Percentiles rank a stretch among this genome's conserved stretches.
Evolutionary conservation across 306 rosid species (phyloP).

Genomic region (Amphicarpaea edgeworthii): DNA sequence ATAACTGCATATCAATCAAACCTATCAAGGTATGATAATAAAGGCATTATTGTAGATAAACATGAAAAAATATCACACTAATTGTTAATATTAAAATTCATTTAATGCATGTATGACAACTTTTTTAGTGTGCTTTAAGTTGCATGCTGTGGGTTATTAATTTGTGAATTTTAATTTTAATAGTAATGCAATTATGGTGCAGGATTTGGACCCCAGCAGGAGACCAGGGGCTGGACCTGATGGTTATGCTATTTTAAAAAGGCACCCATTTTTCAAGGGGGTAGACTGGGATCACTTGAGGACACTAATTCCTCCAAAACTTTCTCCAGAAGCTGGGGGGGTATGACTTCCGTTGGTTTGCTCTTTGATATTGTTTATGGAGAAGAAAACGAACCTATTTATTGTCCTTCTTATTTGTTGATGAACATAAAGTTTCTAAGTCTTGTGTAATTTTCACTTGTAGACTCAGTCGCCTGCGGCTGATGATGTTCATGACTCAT

Average conservation of each 20-base stretch:
- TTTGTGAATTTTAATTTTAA: slow-evolving; percentile 31
- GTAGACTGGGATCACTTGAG: slow-evolving; percentile 81
- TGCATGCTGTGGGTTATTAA: slow-evolving; percentile 36
- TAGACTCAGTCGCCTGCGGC: slow-evolving; percentile 63
- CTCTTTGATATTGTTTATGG: slow-evolving; percentile 30
- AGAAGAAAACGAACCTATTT: slow-evolving; percentile 34
- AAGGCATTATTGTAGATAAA: slow-evolving; percentile 5
- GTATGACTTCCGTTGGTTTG: slow-evolving; percentile 51
- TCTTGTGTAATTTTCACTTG: slow-evolving; percentile 20
- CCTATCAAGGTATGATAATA: slow-evolving; percentile 3
- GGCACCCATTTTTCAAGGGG: slow-evolving; percentile 87
- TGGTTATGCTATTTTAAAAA: slow-evolving; percentile 79
- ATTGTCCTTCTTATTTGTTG: slow-evolving; percentile 29
- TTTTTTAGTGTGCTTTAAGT: slow-evolving; percentile 28
- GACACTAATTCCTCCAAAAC: slow-evolving; percentile 75
- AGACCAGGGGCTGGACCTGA: slow-evolving; percentile 95
- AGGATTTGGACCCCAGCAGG: slow-evolving; percentile 90
- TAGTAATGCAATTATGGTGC: slow-evolving; percentile 41
- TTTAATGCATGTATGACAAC: slow-evolving; percentile 15
- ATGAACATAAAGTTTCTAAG: slow-evolving; percentile 23
- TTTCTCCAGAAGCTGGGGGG: slow-evolving; percentile 75
- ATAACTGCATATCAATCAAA: background rate
- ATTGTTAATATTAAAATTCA: background rate
- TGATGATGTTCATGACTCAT: slow-evolving; percentile 63
- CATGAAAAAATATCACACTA: slow-evolving; percentile 1